Evolutionary conservation across 129 eudicot genomes (phyloP), one percentile per base, ranked within the genome.

Genomic region (Dittrichia graveolens): DNA sequence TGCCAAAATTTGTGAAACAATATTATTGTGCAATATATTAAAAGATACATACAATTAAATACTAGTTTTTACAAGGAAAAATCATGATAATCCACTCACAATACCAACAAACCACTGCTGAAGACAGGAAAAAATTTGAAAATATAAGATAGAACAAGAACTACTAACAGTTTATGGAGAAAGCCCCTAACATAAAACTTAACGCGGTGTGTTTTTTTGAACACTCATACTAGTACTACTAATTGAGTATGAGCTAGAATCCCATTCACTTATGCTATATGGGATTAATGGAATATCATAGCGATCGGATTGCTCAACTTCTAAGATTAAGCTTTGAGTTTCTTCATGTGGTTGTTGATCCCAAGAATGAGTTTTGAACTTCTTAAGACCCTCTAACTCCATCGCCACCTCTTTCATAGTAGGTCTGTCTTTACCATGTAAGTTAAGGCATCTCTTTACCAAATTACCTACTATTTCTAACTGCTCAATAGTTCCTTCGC

Each of bases 381-480:
- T 83, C 77, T 72, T 83, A 42, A 80, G 59, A 3, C 75, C 69
- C 65, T 88, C 88, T 10, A 88, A 68, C 54, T 88, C 90, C 74
- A 83, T 62, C 0, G 83, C 82, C 12, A 88, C 86, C 69, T 88
- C 88, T 71, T 75, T 85, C 95, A 84, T 88, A 5, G 86, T 84
- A 37, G 94, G 94, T 54, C 94, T 82, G 0, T 84, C 84, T 38
- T 82, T 67, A 1, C 87, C 77, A 10, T 61, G 60, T 24, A 73
- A 53, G 7, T 56, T 72, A 16, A 87, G 56, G 39, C 94, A 87
- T 57, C 84, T 74, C 63, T 71, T 84, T 11, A 76, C 75, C 0
- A 85, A 82, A 50, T 78, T 56, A 42, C 79, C 87, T 24, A 69
- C 55, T 15, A 38, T 59, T 54, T 69, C 74, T 11, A 87, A 19